Conservation (phyloP, 768 basidiomycete species). For the Mycena rosella region DNA sequence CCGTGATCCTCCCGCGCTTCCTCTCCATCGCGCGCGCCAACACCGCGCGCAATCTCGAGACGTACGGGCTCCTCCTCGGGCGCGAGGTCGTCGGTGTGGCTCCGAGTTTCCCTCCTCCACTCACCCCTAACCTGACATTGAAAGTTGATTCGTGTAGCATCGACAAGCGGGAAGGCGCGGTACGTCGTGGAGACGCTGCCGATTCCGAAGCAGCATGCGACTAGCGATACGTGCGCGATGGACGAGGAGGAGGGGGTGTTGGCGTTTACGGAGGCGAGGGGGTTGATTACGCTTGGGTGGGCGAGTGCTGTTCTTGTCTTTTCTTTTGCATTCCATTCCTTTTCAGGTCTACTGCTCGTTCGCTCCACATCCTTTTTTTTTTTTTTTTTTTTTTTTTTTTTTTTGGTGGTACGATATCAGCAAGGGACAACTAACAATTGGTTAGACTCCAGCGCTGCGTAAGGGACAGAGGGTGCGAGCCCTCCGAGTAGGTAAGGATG, state of each 20-base stretch:
- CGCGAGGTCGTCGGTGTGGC: conserved; percentile 48
- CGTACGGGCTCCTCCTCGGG: conserved; percentile 89
- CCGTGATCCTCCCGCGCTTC: conserved; percentile 74
- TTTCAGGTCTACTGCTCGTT: no score
- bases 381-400: no score
- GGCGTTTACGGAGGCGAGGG: conserved; percentile 85
- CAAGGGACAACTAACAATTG: no score
- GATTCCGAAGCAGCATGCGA: conserved; percentile 89
- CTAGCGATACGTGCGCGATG: conserved; percentile 94
- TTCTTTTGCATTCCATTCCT: no score
- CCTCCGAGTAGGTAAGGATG: no score
- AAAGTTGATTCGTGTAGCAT: no score
- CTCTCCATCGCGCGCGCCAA: conserved; percentile 82
- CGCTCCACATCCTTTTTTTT: no score
- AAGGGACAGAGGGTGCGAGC: no score
- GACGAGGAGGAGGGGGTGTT: conserved; percentile 90
- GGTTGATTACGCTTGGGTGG: conserved; percentile 92
- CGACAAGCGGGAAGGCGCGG: conserved; percentile 43
- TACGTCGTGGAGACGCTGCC: conserved; percentile 83
- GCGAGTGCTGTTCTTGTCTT: conserved; percentile 56
- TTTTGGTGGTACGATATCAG: no score
- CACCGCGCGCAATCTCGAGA: conserved; percentile 84
- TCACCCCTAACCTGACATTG: no score
- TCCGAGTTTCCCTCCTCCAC: no score
- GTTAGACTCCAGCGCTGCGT: no score